phyloP scores from a whole-genome alignment of 371 early-diverging fungal species.

The Mortierella sp. region DNA sequence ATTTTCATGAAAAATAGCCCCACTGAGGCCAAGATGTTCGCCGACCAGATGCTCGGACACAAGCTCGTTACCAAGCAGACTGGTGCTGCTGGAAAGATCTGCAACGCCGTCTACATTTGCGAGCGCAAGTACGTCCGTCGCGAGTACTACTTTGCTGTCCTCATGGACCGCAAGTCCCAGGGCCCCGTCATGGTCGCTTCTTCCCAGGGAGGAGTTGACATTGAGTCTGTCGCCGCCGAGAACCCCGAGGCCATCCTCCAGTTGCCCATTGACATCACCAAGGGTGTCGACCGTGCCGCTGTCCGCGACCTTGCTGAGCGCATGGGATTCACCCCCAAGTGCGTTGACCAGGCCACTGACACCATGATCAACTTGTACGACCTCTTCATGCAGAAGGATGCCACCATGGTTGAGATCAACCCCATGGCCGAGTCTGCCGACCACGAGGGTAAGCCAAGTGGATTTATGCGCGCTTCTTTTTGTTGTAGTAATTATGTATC shows the following conservation, averaged over 20 bases:
- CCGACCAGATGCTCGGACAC: slow-evolving; percentile 97
- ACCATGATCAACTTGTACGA: slow-evolving; percentile 95
- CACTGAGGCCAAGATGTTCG: slow-evolving; percentile 86
- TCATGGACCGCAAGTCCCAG: slow-evolving; percentile 95
- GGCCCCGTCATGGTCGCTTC: slow-evolving; percentile 97
- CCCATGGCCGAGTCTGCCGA: slow-evolving; percentile 94
- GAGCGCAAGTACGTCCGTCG: slow-evolving; percentile 96
- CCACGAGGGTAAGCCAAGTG: slow-evolving; percentile 79
- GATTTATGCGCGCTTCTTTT: background rate
- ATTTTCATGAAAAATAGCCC: background rate
- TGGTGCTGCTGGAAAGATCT: slow-evolving; percentile 94
- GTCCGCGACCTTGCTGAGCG: slow-evolving; percentile 81
- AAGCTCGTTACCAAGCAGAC: slow-evolving; percentile 99
- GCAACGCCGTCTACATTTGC: slow-evolving; percentile 95
- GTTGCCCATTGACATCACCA: slow-evolving; percentile 83
- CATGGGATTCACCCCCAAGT: slow-evolving; percentile 91
- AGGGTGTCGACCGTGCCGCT: slow-evolving; percentile 70
- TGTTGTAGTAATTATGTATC: too few species aligned
- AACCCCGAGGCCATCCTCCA: slow-evolving; percentile 95
- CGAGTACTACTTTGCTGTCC: slow-evolving; percentile 98
- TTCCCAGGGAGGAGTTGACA: slow-evolving; percentile 98
- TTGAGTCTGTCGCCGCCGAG: slow-evolving; percentile 95
- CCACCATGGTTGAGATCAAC: slow-evolving; percentile 98
- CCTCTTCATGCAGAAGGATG: slow-evolving; percentile 96
- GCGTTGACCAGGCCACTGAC: slow-evolving; percentile 88